These are phyloP conservation scores for Geotrichum citri-aurantii DNA, from an alignment of 1,139 yeast species.

Conservation along the genomic window DNA sequence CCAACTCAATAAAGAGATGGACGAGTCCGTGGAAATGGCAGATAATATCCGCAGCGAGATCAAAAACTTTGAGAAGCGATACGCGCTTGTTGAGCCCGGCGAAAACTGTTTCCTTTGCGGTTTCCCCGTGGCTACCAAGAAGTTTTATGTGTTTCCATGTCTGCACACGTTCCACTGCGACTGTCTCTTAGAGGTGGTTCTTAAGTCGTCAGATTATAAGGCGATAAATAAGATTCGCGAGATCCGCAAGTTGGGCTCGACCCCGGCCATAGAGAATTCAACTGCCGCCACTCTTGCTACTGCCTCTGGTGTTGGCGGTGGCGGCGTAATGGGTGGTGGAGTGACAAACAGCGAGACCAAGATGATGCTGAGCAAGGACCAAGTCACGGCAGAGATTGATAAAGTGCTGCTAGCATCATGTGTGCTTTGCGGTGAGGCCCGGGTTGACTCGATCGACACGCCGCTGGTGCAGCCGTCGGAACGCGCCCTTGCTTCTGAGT, in stretches of 20 bases:
- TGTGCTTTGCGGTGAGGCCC: slow-evolving; percentile 70
- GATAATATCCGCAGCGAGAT: slow-evolving; percentile 58
- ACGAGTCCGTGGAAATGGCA: slow-evolving; percentile 61
- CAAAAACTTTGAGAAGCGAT: slow-evolving; percentile 44
- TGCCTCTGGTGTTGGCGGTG: not conserved
- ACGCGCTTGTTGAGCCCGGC: slow-evolving; percentile 69
- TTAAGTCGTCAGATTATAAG: slow-evolving; percentile 61
- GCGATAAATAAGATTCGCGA: slow-evolving; percentile 57
- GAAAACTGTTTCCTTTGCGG: slow-evolving; percentile 73
- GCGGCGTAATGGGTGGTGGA: slow-evolving; percentile 7
- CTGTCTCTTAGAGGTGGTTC: slow-evolving; percentile 60
- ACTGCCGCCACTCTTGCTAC: not conserved
- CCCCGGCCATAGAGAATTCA: slow-evolving; percentile 24
- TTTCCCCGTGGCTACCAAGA: slow-evolving; percentile 60
- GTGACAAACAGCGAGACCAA: slow-evolving; percentile 15
- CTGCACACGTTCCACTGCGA: slow-evolving; percentile 87
- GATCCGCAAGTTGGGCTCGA: slow-evolving; percentile 38
- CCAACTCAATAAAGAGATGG: slow-evolving; percentile 68
- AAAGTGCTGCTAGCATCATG: slow-evolving; percentile 61
- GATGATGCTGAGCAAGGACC: slow-evolving; percentile 29
- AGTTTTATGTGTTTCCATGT: slow-evolving; percentile 82
- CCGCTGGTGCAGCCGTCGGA: slow-evolving; percentile 34
- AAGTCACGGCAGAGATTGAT: slow-evolving; percentile 47
- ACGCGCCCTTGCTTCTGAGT: slow-evolving; percentile 16
- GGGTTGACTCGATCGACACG: slow-evolving; percentile 65